These are phyloP conservation scores for Fusarium keratoplasticum DNA, from an alignment of 2,329 filamentous ascomycete species.

Conservation along the genomic window DNA sequence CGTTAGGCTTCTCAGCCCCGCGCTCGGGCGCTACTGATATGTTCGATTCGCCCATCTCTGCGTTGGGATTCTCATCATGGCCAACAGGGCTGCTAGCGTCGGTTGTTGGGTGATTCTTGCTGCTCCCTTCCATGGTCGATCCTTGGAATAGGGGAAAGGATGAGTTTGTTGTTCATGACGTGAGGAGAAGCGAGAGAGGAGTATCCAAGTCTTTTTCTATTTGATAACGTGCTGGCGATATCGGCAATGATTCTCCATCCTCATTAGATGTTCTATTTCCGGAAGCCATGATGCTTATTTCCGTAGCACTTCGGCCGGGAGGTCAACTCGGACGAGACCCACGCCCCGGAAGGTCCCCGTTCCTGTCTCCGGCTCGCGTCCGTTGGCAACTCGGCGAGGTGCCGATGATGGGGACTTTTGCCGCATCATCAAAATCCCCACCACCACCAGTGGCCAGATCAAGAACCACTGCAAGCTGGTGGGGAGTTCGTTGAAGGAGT, in stretches of 20 bases:
- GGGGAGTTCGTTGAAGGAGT: not conserved
- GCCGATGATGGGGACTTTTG: constrained; percentile 7
- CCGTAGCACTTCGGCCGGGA: constrained; percentile 19
- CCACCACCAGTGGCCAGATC: constrained; percentile 1
- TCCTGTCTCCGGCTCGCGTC: constrained; percentile 23
- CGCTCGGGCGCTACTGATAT: not conserved
- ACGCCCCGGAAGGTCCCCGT: constrained; percentile 19
- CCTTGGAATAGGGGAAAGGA: not conserved
- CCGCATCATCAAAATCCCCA: constrained; percentile 5
- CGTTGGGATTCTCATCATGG: constrained; percentile 19
- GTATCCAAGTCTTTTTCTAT: constrained; percentile 23
- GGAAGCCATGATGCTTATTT: constrained; percentile 30
- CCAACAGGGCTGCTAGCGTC: not conserved
- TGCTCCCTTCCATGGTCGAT: constrained; percentile 26
- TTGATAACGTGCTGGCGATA: constrained; percentile 31
- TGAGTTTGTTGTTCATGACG: constrained; percentile 7
- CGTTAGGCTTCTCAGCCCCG: constrained; percentile 17
- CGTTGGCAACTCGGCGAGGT: constrained; percentile 10
- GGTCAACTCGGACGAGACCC: constrained; percentile 7
- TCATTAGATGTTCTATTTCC: constrained; percentile 33
- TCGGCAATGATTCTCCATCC: constrained; percentile 32
- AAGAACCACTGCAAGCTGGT: not conserved
- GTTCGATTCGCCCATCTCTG: constrained; percentile 11
- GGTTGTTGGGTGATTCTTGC: constrained; percentile 7
- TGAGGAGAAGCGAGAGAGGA: constrained; percentile 6